Base-by-base conservation (phyloP, 305 asterid genomes). In the Fraxinus nigra region DNA sequence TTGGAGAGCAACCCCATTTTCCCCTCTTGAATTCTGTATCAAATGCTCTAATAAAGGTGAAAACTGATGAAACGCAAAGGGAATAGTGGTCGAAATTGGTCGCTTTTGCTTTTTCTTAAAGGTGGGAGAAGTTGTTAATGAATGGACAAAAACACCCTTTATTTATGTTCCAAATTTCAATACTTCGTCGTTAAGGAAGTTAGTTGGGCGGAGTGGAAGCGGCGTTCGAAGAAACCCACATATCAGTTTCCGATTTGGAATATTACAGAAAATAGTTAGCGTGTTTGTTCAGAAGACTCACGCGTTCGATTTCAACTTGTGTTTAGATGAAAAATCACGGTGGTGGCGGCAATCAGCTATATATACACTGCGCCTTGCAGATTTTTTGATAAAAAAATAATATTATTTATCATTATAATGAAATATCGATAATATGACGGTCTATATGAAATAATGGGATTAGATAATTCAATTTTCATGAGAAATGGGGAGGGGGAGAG, bases 1-100 rank as follows among this genome's bases (percentile, higher is more conserved):
- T 94, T 94, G 30, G 98, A 94, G 72, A 94, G 93, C 90, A 94
- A 88, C 87, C 98, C 98, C 98, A 94, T 94, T 46, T 13, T 59
- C 16, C 73, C 13, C 28, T 51, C 78, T 32, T 1, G 75, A 70
- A 30, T 32, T 70, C 40, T 16, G 75, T 32, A 70, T 32, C 43
- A 32, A 30, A 14, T 6, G 16, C 32, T 32, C 40, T 69, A 30
- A 28, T 14, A 26, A 26, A 65, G 73, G 35, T 32, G 40, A 70
- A 32, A 16, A 70, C 4, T 11, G 11, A 70, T 70, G 40, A 32
- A 70, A 33, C 43, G 75, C 35, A 0, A 13, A 3, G 72, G 30
- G 72, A 30, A 70, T 6, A 70, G 13, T 4, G 38, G 10, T 70
- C 11, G 43, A 14, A 16, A 70, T 11, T 28, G 37, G n/a, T 65